These are phyloP conservation scores for Davidsoniella neocaledoniae DNA, from an alignment of 2,329 filamentous ascomycete genomes.

Conservation along the genomic window DNA sequence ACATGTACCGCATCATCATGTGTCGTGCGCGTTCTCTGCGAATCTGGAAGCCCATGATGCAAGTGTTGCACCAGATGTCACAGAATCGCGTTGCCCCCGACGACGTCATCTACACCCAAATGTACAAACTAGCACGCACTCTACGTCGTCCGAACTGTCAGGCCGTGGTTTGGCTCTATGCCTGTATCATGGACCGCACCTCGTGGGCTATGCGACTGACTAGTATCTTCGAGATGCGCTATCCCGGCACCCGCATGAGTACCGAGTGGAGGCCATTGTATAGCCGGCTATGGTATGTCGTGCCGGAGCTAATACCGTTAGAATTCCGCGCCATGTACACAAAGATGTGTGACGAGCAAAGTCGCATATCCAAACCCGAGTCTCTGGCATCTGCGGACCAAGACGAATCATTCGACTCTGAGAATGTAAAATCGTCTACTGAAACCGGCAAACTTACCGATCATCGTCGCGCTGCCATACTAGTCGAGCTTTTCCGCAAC, in stretches of 20 bases:
- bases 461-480: not conserved
- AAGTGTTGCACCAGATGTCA: not conserved
- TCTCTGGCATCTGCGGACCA: no score
- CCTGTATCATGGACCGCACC: constrained; percentile 16
- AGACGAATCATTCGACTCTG: no score
- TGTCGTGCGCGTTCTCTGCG: constrained; percentile 7
- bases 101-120: constrained; percentile 6
- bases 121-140: constrained; percentile 4
- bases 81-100: not conserved
- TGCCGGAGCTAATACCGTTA: constrained; percentile 10
- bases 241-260: constrained; percentile 5
- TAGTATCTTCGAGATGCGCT: constrained; percentile 11
- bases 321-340: not conserved
- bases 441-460: no score
- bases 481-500: constrained; percentile 3
- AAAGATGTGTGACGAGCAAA: no score
- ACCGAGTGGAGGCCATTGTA: no score
- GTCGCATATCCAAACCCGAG: no score
- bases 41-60: not conserved
- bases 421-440: no score
- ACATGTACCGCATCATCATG: constrained; percentile 9
- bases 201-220: constrained; percentile 18
- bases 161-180: constrained; percentile 21
- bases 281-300: constrained; percentile 1
- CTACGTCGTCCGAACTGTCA: constrained; percentile 16